Conservation (phyloP, 176 grass and related monocot species). For the Zea mays region Zm-B73-REFERENCE-NAM-5.0 NC_050099.1:11661001-11661500, state of each 20-base stretch:
- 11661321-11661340: conserved; percentile 97
- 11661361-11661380: neutral
- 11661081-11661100: neutral
- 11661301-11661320: conserved; percentile 97
- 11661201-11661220: neutral
- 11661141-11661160: neutral
- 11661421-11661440: conserved; percentile 4
- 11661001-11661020: neutral
- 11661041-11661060: conserved; percentile 3
- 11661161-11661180: neutral
- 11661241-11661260: conserved; percentile 50
- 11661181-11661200: conserved; percentile 6
- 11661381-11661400: conserved; percentile 25
- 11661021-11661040: neutral
- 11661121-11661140: conserved; percentile 8
- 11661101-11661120: neutral
- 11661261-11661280: conserved; percentile 99
- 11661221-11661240: conserved; percentile 29
- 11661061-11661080: neutral
- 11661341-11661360: conserved; percentile 50
- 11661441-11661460: conserved; percentile 1
- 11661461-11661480: conserved; percentile 18
- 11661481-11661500: neutral
- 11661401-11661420: neutral
- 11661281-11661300: conserved; percentile 92